Base-by-base conservation (phyloP, 768 basidiomycete species). In the Hebeloma cylindrosporum region DNA sequence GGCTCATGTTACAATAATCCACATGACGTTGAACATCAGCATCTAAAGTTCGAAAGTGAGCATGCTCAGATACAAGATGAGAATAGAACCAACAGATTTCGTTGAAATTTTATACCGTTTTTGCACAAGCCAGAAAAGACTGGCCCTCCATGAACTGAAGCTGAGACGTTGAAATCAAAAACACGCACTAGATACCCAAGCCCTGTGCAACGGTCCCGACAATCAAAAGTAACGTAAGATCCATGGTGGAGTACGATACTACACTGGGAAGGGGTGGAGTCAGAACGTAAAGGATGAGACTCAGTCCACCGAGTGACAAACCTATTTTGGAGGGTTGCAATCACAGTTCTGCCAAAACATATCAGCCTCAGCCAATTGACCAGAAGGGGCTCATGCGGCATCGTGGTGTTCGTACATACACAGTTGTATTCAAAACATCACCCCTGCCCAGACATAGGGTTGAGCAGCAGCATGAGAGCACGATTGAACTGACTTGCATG, bases 291-390 rank as follows among this genome's bases (percentile, higher is more conserved):
- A n/a, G n/a, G n/a, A n/a, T n/a, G n/a, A n/a, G n/a, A n/a, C 36
- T 38, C n/a, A 8, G n/a, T 17, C 31, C 18, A 16, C 2, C 13
- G 13, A 43, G 7, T 40, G 7, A 27, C 39, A 11, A 35, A 81
- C 83, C 79, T 82, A 51, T 88, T 88, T 58, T 86, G 85, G 23
- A 87, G 59, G 1, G 85, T 87, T 5, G 65, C 77, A 40, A 88
- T 74, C 27, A 87, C 82, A n/a, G 84, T 85, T 5, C 83, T 85
- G 51, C 18, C 35, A 16, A 18, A 43, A 16, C 46, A 7, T 5
- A 20, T 21, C 32, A 40, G n/a, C n/a, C n/a, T 28, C 9, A 18
- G 48, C 22, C 7, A 16, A 43, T 30, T n/a, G 7, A 7, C 22
- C 23, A 17, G n/a, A 35, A 17, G 7, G 13, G 23, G 2, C 40